These are phyloP conservation scores for Cardamine chenopodiifolia DNA, from an alignment of 345 rosid species.

Conservation along the genomic window DNA sequence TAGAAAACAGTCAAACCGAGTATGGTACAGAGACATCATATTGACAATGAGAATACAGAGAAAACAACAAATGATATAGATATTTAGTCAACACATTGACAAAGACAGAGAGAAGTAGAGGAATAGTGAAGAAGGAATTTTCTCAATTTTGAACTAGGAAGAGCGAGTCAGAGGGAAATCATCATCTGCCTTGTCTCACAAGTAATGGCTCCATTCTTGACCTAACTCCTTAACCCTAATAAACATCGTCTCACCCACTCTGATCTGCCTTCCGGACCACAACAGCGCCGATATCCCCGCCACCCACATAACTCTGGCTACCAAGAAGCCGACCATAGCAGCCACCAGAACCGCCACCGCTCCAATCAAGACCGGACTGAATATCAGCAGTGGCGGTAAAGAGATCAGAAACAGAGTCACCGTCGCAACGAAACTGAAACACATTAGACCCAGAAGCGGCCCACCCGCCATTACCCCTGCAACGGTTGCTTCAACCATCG, in stretches of 20 bases:
- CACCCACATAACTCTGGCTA: background rate
- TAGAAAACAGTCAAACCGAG: background rate
- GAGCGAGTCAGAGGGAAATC: background rate
- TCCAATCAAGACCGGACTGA: background rate
- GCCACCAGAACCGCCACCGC: background rate
- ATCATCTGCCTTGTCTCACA: constrained; percentile 12
- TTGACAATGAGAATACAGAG: background rate
- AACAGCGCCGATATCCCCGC: background rate
- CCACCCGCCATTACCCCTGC: background rate
- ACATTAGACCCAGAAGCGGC: background rate
- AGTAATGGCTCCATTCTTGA: constrained; percentile 3
- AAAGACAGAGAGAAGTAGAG: background rate
- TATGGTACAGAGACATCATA: background rate
- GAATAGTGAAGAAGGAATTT: background rate
- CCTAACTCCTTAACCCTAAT: background rate
- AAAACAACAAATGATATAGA: background rate
- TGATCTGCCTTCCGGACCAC: background rate
- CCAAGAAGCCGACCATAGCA: background rate
- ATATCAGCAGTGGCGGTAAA: background rate
- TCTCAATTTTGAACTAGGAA: background rate
- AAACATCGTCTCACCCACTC: background rate
- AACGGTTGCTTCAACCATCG: background rate
- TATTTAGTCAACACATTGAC: constrained; percentile 3
- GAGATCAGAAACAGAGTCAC: background rate
- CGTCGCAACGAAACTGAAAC: too few species aligned